Evolutionary conservation across 1,284 basidiomycete species (phyloP).

Genomic region (Marasmius oreades): DNA sequence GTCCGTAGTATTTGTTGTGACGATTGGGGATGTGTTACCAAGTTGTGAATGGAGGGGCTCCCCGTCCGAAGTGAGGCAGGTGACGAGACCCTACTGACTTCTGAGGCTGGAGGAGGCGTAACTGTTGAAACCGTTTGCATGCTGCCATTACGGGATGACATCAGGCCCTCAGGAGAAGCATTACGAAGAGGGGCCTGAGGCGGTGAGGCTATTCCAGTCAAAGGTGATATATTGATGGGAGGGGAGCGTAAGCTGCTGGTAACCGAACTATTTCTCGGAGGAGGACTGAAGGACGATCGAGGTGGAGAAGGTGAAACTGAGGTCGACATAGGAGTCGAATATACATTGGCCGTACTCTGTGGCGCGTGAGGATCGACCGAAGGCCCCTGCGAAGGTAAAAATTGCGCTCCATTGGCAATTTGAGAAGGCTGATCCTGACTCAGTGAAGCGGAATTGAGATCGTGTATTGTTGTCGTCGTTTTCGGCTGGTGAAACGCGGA

Average conservation of each 20-base stretch:
- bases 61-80: conserved; percentile 20
- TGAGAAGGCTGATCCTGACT: background rate
- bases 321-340: background rate
- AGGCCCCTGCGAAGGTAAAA: background rate
- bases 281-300: conserved; percentile 4
- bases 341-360: background rate
- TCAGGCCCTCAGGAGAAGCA: background rate
- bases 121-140: background rate
- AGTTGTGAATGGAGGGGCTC: conserved; percentile 14
- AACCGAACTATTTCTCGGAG: background rate
- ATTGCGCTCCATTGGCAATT: background rate
- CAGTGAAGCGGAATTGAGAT: background rate
- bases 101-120: background rate
- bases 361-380: background rate
- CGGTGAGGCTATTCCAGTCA: background rate
- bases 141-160: background rate
- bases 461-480: conserved; percentile 8
- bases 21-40: background rate
- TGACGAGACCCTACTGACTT: conserved; percentile 9
- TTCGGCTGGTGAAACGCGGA: conserved; percentile 8
- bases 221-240: background rate
- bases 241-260: background rate
- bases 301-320: conserved; percentile 9
- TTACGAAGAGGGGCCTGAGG: background rate
- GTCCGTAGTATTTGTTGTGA: conserved; percentile 1